Base-by-base conservation (phyloP, 2,329 filamentous ascomycete genomes). In the Colletotrichum tanaceti region DNA sequence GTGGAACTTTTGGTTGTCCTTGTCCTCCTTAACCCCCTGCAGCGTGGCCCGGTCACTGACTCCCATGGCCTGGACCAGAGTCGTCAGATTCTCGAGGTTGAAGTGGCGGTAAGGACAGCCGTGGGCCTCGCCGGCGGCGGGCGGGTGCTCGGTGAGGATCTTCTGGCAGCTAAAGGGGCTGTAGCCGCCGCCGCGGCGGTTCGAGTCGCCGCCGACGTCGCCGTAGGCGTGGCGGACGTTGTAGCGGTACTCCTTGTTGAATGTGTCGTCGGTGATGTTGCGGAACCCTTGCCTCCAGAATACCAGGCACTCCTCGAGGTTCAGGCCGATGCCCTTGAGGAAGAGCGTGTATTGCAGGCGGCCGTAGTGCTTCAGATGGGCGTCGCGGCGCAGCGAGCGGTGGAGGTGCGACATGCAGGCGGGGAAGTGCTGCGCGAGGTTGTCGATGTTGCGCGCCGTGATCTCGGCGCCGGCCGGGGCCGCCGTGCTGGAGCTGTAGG, bases 61-160 rank as follows among this genome's bases (percentile, higher is more conserved):
- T 0, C 95, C 96, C 54, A 93, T 91, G 18, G 86, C 83, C 76
- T 97, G 91, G 50, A 97, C 84, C 72, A 98, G 80, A 0, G 87
- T 79, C 32, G 91, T 88, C 46, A 99, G 85, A 74, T 98, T 99
- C 71, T 99, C 96, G 58, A 91, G 81, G 68, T 89, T 92, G 78
- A 97, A 98, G 77, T 98, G 95, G 38, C 96, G 86, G 78, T 98
- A 99, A 0, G 96, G 96, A 77, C 96, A 99, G n/a, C 96, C 96
- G 77, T 99, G 95, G 0, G 91, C 87, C 80, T 99, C 94, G 2
- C 94, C 94, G 0, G 92, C 88, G 0, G 94, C 92, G 0, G 95
- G 94, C 0, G 93, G 89, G 68, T 94, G 91, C 76, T 99, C 96
- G 0, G 90, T 96, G 32, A 98, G 84, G 60, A 99, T 94, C 82